Evolutionary conservation across 371 early-diverging fungal genomes (phyloP).

Genomic region (Mucor mucedo): DNA sequence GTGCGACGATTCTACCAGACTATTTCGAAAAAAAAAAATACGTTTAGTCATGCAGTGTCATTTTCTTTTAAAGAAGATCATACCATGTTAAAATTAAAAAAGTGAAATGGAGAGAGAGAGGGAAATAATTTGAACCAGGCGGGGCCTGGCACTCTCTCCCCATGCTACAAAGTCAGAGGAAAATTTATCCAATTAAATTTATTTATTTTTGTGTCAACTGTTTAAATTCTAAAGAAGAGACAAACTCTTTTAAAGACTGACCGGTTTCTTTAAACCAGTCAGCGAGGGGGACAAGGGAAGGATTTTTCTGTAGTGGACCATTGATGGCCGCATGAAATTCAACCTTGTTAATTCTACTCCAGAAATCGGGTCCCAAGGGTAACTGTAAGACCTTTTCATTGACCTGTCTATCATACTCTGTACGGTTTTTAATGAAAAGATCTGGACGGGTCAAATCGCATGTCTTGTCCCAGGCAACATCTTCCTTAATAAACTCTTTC

Average conservation of each 20-base stretch:
- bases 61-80: neutral
- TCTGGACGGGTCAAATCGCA: conserved; percentile 10
- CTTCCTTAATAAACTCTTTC: conserved; percentile 27
- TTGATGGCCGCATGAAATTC: conserved; percentile 34
- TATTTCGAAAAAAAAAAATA: conserved; percentile 11
- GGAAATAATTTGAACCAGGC: neutral
- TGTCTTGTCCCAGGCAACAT: conserved; percentile 32
- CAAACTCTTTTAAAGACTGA: conserved; percentile 3
- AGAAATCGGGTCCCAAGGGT: conserved; percentile 38
- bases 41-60: neutral
- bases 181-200: neutral
- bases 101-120: neutral
- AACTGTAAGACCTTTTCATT: conserved; percentile 34
- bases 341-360: conserved; percentile 28
- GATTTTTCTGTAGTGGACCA: conserved; percentile 29
- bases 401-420: conserved; percentile 22
- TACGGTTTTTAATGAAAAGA: conserved; percentile 10
- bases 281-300: conserved; percentile 31
- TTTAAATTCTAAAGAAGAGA: neutral
- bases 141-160: neutral
- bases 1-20: conserved; percentile 79
- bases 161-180: neutral
- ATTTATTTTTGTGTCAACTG: neutral
- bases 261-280: conserved; percentile 31
- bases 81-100: conserved; percentile 7